phyloP scores from a whole-genome alignment of 495 filamentous ascomycete species.

The Clavariopsis aquatica region DNA sequence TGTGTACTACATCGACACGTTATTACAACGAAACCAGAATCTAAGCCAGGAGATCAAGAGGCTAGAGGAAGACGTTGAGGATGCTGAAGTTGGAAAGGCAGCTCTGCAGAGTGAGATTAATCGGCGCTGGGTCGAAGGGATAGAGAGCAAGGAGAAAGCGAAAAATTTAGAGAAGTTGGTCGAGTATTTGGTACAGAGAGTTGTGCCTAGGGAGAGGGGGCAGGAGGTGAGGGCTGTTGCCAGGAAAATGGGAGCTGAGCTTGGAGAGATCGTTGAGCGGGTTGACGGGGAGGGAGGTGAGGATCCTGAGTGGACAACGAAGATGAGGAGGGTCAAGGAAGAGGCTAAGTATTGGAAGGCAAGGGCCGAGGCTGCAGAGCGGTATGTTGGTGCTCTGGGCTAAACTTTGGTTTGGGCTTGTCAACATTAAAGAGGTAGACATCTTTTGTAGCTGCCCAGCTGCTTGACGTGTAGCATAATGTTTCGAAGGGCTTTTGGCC shows the following conservation, averaged over 20 bases:
- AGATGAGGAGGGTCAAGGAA: background rate
- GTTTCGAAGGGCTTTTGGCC: too few species aligned
- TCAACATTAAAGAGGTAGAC: too few species aligned
- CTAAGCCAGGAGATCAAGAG: background rate
- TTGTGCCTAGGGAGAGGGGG: background rate
- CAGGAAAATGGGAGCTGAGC: background rate
- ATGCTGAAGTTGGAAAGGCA: constrained; percentile 6
- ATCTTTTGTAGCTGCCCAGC: too few species aligned
- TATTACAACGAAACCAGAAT: background rate
- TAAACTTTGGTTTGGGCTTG: background rate
- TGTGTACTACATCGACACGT: constrained; percentile 11
- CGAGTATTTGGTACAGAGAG: background rate
- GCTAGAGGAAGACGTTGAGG: background rate
- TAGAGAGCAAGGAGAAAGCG: background rate
- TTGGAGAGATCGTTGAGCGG: background rate
- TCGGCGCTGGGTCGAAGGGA: background rate
- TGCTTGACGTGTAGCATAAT: too few species aligned
- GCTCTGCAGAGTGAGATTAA: background rate
- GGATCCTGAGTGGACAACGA: background rate
- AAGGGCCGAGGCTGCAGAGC: background rate
- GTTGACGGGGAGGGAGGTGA: background rate
- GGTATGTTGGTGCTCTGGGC: background rate
- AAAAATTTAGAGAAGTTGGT: background rate
- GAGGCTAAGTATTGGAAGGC: constrained; percentile 4
- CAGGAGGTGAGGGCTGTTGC: background rate